A percentile compares a stretch with the other conserved stretches of the same genome.
These are phyloP conservation scores for Coffea canephora DNA, from an alignment of 257 asterid genomes.

Conservation along the genomic window DNA sequence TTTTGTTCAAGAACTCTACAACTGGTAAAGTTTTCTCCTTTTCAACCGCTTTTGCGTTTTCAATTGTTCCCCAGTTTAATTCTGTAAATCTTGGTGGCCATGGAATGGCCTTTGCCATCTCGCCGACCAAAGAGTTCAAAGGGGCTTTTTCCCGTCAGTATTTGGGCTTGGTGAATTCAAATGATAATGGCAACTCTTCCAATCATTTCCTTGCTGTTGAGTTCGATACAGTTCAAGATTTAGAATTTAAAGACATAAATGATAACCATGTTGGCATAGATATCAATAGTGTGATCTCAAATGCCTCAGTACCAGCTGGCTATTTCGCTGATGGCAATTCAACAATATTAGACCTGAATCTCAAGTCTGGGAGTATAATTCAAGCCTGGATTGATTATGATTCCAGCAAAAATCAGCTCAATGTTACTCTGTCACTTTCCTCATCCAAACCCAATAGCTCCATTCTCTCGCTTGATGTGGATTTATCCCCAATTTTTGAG, in stretches of 20 bases:
- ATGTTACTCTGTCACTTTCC: conserved; percentile 58
- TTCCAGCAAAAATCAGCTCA: conserved; percentile 26
- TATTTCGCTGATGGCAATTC: conserved; percentile 32
- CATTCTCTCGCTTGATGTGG: conserved; percentile 46
- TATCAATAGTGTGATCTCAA: conserved; percentile 49
- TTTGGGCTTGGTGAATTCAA: conserved; percentile 50
- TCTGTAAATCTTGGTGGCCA: conserved; percentile 56
- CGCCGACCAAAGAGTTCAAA: conserved; percentile 32
- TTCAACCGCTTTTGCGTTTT: conserved; percentile 69
- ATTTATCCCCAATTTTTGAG: conserved; percentile 49
- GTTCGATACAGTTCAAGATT: conserved; percentile 56
- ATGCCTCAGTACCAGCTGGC: conserved; percentile 47
- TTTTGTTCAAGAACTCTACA: conserved; percentile 43
- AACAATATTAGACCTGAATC: conserved; percentile 24
- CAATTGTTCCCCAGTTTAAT: conserved; percentile 50
- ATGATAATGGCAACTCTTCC: conserved; percentile 46
- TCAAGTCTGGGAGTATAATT: conserved; percentile 50
- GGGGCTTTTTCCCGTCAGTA: conserved; percentile 56
- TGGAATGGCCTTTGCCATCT: conserved; percentile 58
- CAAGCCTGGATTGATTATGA: conserved; percentile 76
- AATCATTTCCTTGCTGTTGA: conserved; percentile 75
- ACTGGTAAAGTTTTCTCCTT: conserved; percentile 49
- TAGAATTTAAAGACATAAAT: conserved; percentile 50
- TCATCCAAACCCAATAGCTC: conserved; percentile 51
- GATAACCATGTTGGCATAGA: conserved; percentile 80